Base-by-base conservation (phyloP, 306 rosid genomes). In the Medicago truncatula region DNA sequence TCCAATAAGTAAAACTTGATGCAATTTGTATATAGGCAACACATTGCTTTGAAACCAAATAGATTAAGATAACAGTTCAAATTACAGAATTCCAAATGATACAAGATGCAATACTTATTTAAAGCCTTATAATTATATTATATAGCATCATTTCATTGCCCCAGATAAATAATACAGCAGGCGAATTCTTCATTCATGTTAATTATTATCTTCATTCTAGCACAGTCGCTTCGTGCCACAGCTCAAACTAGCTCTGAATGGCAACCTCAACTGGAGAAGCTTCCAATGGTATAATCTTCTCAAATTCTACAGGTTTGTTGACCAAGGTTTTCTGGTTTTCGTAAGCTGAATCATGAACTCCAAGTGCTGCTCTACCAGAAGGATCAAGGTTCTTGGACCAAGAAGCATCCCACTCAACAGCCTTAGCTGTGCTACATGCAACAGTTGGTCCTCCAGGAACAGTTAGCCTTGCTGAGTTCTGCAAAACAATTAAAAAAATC, bases 391-490 rank as follows among this genome's bases (percentile, higher is more conserved):
- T 92, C 43, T 82, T 89, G 0, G 91, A 85, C 99, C 99, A 96
- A 3, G 92, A 46, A 28, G 91, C 97, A 43, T 96, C 97, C 99
- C 99, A 96, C 54, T 88, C 98, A 14, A 96, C 81, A 4, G 99
- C 98, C 64, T 90, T 90, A 0, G 99, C 97, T 2, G 99, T 96
- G 90, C 98, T 96, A 49, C 99, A 96, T 5, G 99, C 99, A 7
- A 96, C 80, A 81, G 91, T 96, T 18, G 98, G 85, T 76, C 98
- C 98, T 69, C 99, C 98, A 0, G 99, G 99, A 77, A 96, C 98
- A 5, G 89, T 90, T 40, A 84, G 88, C 82, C 88, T 78, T 10
- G 98, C 98, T 0, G 98, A 89, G 86, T 96, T 92, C 98, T 96
- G 87, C 76, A 82, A 41, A 54, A 62, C 49, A 76, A 79, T 64